These are phyloP conservation scores for Candida chilensis DNA, from an alignment of 805 yeast genomes.

Conservation along the genomic window DNA sequence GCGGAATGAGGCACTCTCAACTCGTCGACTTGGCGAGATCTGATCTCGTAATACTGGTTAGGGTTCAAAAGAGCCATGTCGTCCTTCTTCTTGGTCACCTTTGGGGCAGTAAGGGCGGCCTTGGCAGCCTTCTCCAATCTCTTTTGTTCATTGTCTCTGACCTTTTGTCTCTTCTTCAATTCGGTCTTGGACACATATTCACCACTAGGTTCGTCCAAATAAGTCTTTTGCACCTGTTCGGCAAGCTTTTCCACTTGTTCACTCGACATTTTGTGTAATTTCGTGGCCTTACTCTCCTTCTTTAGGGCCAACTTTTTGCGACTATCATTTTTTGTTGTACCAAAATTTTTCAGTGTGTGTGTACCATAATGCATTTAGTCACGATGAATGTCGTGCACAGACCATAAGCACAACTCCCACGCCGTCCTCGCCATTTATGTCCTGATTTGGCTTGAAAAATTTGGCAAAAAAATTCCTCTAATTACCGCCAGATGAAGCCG, in stretches of 20 bases:
- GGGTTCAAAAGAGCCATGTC: constrained; percentile 86
- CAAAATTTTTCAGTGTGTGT: too few relatives aligned
- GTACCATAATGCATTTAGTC: too few relatives aligned
- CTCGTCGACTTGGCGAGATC: constrained; percentile 83
- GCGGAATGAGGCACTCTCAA: constrained; percentile 56
- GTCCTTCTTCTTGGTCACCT: constrained; percentile 52
- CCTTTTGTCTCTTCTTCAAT: constrained; percentile 91
- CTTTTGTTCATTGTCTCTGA: constrained; percentile 78
- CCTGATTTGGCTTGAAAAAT: too few relatives aligned
- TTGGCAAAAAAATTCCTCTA: too few relatives aligned
- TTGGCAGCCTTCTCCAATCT: constrained; percentile 85
- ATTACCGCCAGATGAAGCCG: too few relatives aligned
- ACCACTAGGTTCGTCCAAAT: constrained; percentile 90
- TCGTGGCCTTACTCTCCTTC: neutral
- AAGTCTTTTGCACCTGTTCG: constrained; percentile 68
- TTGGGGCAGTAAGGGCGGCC: constrained; percentile 45
- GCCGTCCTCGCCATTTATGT: too few relatives aligned
- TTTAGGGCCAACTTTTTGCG: too few relatives aligned
- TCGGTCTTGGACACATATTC: constrained; percentile 95
- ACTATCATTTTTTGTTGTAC: too few relatives aligned
- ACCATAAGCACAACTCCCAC: too few relatives aligned
- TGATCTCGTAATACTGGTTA: constrained; percentile 86
- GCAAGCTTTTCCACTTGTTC: constrained; percentile 53
- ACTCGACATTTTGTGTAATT: constrained; percentile 17
- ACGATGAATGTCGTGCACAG: too few relatives aligned